phyloP scores from a whole-genome alignment of 2,329 filamentous ascomycete species.

The Diplodia sapinea region DNA sequence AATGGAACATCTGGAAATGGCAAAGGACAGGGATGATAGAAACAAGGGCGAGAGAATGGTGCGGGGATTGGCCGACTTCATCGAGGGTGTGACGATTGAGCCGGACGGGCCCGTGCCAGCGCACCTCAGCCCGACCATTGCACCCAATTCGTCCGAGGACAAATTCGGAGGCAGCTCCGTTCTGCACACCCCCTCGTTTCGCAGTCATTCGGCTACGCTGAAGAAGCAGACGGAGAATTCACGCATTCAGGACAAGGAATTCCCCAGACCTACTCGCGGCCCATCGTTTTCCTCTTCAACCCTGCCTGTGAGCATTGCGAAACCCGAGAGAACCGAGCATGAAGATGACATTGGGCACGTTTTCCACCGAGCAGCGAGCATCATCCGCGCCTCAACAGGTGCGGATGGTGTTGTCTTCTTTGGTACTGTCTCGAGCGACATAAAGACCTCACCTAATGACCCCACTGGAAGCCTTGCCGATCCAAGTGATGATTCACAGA shows the following conservation, averaged over 20 bases:
- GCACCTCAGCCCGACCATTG: constrained; percentile 27
- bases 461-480: constrained; percentile 38
- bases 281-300: constrained; percentile 20
- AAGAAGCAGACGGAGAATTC: constrained; percentile 45
- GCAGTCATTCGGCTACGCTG: constrained; percentile 33
- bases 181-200: constrained; percentile 17
- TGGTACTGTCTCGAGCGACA: constrained; percentile 36
- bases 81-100: constrained; percentile 31
- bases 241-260: constrained; percentile 36
- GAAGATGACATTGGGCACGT: constrained; percentile 37
- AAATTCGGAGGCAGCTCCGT: constrained; percentile 8
- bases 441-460: constrained; percentile 37
- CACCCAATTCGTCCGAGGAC: constrained; percentile 5
- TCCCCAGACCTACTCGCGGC: constrained; percentile 6
- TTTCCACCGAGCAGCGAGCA: constrained; percentile 39
- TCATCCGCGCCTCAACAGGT: constrained; percentile 43
- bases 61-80: constrained; percentile 43
- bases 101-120: constrained; percentile 30
- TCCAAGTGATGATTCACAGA: constrained; percentile 42
- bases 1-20: constrained; percentile 38
- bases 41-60: constrained; percentile 42
- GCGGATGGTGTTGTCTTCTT: constrained; percentile 45
- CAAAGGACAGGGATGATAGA: constrained; percentile 32
- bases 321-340: constrained; percentile 32
- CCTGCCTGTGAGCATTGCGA: constrained; percentile 35